Base-by-base conservation (phyloP, 371 early-diverging fungal species). In the Umbelopsis sp. region DNA sequence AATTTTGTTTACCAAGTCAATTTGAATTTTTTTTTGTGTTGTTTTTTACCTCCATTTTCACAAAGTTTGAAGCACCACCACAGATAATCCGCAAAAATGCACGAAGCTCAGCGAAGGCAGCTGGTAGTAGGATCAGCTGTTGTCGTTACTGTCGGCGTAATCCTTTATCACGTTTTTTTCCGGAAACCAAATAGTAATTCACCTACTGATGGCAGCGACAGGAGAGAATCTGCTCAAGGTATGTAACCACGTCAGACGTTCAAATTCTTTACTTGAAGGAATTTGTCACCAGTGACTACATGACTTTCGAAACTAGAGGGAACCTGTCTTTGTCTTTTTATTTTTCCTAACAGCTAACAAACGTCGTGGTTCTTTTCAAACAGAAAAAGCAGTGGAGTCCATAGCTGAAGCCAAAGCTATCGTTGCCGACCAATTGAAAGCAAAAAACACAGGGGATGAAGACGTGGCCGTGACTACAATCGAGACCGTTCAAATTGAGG, bases 101-200 rank as follows among this genome's bases (percentile, higher is more conserved):
- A 57, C 5, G 57, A 57, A 57, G 35, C 57, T 57, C 57, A 57
- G 35, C 57, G 57, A 57, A 57, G 57, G 57, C 57, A 57, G 35
- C 57, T 57, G 57, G 57, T 29, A 57, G 57, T 57, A 35, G 57
- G 57, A 18, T 57, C 57, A 29, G 57, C 35, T n/a, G 35, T 57
- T 57, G 57, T 35, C 35, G 57, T 57, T 5, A 57, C 57, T 35
- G 57, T 57, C 3, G 57, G 57, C 16, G 18, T 35, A 16, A 29
- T 57, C 57, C 57, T 57, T 57, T 57, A 57, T 35, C 57, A 57
- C 57, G 57, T 57, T 18, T 57, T 57, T 10, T 57, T 57, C 57
- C 29, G 35, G 35, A 57, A 57, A 35, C 35, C 57, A 29, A 57
- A 20, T 48, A 48, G 18, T 32, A 6, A 29, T 57, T 35, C 29